phyloP scores from a whole-genome alignment of 2,329 filamentous ascomycete species.

The Talaromyces rugulosus region DNA sequence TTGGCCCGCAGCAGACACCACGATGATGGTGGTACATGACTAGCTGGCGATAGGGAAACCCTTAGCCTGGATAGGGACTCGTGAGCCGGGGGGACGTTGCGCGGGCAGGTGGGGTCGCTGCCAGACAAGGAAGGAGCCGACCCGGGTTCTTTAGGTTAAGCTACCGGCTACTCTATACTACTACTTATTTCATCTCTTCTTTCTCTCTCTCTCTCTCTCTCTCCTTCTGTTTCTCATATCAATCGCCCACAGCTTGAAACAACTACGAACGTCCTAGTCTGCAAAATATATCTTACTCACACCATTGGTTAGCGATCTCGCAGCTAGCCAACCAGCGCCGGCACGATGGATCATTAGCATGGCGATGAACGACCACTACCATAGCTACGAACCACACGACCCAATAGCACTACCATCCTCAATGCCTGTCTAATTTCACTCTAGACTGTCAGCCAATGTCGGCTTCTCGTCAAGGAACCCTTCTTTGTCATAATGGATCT shows the following conservation, averaged over 20 bases:
- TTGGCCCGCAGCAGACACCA: neutral
- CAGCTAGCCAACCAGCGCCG: neutral
- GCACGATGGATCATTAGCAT: neutral
- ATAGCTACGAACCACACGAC: neutral
- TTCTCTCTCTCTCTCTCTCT: neutral
- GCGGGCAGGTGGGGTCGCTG: neutral
- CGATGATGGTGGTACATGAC: neutral
- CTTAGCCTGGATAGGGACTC: too few species aligned
- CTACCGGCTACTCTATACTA: neutral
- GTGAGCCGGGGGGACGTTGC: neutral
- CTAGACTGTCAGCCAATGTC: neutral
- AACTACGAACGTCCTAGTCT: neutral
- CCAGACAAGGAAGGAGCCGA: neutral
- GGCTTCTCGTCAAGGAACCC: conserved; percentile 5
- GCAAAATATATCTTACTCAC: neutral
- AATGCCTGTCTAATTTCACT: neutral
- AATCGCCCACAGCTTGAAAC: neutral
- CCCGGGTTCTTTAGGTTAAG: neutral
- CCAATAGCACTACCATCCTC: too few species aligned
- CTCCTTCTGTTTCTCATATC: neutral
- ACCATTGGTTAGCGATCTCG: neutral
- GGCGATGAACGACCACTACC: neutral
- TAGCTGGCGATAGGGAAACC: neutral
- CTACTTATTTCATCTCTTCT: neutral
- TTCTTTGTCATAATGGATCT: conserved; percentile 14